Percentiles rank a stretch among this genome's conserved stretches.
Conservation (phyloP, 306 rosid genomes). For the Prunus salicina region DNA sequence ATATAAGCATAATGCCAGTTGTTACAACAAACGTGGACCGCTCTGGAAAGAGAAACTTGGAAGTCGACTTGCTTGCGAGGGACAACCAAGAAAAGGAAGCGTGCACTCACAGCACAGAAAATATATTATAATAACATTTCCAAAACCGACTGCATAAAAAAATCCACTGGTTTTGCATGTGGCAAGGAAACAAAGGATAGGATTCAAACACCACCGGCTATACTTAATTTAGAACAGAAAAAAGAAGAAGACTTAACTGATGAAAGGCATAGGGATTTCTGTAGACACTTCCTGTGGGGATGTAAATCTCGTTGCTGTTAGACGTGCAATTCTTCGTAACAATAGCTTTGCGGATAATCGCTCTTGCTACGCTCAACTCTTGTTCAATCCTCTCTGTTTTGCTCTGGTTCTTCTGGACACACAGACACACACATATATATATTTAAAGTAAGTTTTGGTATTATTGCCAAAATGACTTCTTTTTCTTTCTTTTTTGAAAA, state of each 20-base stretch:
- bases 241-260: constrained; percentile 7
- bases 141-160: no score
- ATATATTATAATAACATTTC: no score
- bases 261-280: constrained; percentile 28
- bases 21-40: neutral
- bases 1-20: neutral
- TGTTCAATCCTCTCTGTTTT: constrained; percentile 20
- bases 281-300: constrained; percentile 21
- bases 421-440: neutral
- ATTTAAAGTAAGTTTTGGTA: no score
- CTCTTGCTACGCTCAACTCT: constrained; percentile 17
- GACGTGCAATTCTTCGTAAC: constrained; percentile 9
- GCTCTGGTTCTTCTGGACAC: neutral
- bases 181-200: no score
- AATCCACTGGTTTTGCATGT: no score
- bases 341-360: constrained; percentile 9
- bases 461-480: neutral
- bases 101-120: no score
- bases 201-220: no score
- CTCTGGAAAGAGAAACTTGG: neutral
- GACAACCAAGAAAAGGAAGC: no score
- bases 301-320: constrained; percentile 10
- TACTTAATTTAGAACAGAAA: neutral
- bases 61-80: no score
- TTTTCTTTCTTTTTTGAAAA: neutral